phyloP scores from a whole-genome alignment of 2,329 filamentous ascomycete species.

The Epichloe uncinata region DNA sequence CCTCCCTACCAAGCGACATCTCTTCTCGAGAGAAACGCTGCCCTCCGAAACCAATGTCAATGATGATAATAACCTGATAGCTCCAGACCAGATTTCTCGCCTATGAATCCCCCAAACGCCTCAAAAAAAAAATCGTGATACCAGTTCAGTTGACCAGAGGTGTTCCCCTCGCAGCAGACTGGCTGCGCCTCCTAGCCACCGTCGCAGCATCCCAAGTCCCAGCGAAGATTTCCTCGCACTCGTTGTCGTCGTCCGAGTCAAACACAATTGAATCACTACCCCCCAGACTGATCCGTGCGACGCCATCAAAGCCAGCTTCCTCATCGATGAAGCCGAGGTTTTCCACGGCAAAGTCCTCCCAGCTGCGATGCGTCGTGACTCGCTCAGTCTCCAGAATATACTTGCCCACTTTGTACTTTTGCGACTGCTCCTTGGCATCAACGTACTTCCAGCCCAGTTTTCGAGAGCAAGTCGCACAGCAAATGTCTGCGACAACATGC shows the following conservation, averaged over 20 bases:
- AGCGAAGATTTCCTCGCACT: conserved; percentile 52
- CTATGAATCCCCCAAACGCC: not conserved
- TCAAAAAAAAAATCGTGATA: not conserved
- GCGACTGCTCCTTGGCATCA: conserved; percentile 43
- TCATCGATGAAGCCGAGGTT: conserved; percentile 5
- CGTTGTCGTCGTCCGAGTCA: conserved; percentile 51
- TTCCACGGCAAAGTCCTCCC: conserved; percentile 27
- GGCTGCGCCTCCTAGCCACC: conserved; percentile 32
- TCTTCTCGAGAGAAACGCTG: no score
- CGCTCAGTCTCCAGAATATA: conserved; percentile 52
- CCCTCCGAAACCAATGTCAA: no score
- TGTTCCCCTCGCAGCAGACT: conserved; percentile 18
- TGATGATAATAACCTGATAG: no score
- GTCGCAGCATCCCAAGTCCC: conserved; percentile 45
- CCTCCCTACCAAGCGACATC: no score
- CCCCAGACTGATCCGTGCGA: not conserved
- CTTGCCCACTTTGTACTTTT: conserved; percentile 56
- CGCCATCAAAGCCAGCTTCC: conserved; percentile 2
- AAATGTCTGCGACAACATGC: conserved; percentile 52
- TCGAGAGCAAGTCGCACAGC: conserved; percentile 39
- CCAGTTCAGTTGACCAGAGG: not conserved
- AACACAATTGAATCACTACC: conserved; percentile 32
- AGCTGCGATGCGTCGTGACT: conserved; percentile 37
- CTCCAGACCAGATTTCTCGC: not conserved
- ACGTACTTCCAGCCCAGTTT: conserved; percentile 58